Evolutionary conservation across 306 rosid species (phyloP), one percentile per base, ranked within the genome.

Genomic region (Prunus mume): DNA sequence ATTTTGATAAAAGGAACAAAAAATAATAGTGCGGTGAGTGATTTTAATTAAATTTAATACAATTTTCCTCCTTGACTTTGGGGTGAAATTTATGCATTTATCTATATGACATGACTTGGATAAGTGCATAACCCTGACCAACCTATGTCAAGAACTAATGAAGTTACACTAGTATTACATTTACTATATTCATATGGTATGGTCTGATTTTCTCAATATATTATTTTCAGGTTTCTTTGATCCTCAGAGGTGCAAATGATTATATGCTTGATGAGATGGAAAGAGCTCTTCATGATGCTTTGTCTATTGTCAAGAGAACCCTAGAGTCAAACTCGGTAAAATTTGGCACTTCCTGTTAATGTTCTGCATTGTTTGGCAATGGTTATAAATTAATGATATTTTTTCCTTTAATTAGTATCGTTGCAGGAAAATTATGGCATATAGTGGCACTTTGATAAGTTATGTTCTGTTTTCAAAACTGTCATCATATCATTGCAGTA

Each of bases 231-330:
- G 93, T 95, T 49, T 90, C 98, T 60, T 83, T 95, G 85, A 78
- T 95, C 76, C 92, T 95, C 54, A 82, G 98, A 85, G 98, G 98
- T 74, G 98, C 98, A 20, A 95, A 95, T 83, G 98, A 95, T 85
- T 92, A 90, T 74, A 92, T 95, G 98, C 96, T 95, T 74, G 97
- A 95, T 60, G 98, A 95, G 90, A 95, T 95, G 98, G 98, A 95
- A 60, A 92, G 98, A 86, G 88, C 97, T 79, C 84, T 95, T 76
- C 97, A 95, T 82, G 97, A 95, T 85, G 91, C 99, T 19, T 75
- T 95, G 77, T 95, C 88, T 45, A 92, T 90, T 76, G 97, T 95
- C 80, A 95, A 95, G 86, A 90, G 99, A 85, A 91, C 99, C 45
- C 93, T 95, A 9, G 99, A 95, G 81, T 95, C 99, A 46, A 95